Percentiles rank a stretch among this genome's conserved stretches.
phyloP scores from a whole-genome alignment of 768 basidiomycete genomes.

The Lyophyllum decastes region DNA sequence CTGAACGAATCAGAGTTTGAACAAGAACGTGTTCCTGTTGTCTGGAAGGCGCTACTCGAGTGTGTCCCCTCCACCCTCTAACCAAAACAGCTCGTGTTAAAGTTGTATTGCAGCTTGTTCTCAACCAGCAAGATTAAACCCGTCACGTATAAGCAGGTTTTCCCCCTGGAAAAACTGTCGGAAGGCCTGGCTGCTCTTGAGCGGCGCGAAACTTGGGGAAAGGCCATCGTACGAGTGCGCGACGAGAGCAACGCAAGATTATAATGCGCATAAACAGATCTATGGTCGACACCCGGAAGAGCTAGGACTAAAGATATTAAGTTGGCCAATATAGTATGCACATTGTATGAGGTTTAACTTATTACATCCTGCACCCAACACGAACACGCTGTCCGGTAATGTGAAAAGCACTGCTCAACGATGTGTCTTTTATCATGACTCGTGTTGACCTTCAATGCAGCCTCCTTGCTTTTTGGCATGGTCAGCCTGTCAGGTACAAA shows the following conservation, averaged over 20 bases:
- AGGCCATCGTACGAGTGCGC: slow-evolving; percentile 69
- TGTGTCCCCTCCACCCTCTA: slow-evolving; percentile 29
- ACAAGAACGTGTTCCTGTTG: slow-evolving; percentile 55
- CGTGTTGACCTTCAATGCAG: too few relatives aligned
- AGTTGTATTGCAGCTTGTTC: slow-evolving; percentile 53
- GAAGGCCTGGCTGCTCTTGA: slow-evolving; percentile 79
- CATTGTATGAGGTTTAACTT: too few relatives aligned
- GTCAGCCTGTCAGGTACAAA: too few relatives aligned
- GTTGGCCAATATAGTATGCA: too few relatives aligned
- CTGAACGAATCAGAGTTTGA: slow-evolving; percentile 62
- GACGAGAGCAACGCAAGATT: slow-evolving; percentile 18
- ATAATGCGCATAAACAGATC: slow-evolving; percentile 7
- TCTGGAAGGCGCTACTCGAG: slow-evolving; percentile 75
- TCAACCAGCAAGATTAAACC: slow-evolving; percentile 65
- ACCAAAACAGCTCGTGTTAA: background rate
- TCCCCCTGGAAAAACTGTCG: slow-evolving; percentile 63
- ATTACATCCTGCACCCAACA: too few relatives aligned
- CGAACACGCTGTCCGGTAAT: too few relatives aligned
- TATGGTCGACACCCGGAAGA: too few relatives aligned
- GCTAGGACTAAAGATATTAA: too few relatives aligned
- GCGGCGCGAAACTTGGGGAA: slow-evolving; percentile 89
- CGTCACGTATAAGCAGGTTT: slow-evolving; percentile 68
- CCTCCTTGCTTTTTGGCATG: too few relatives aligned
- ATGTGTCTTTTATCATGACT: too few relatives aligned
- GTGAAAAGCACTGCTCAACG: too few relatives aligned